phyloP scores from a whole-genome alignment of 2,329 filamentous ascomycete species.

The Pseudogymnoascus sp. region DNA sequence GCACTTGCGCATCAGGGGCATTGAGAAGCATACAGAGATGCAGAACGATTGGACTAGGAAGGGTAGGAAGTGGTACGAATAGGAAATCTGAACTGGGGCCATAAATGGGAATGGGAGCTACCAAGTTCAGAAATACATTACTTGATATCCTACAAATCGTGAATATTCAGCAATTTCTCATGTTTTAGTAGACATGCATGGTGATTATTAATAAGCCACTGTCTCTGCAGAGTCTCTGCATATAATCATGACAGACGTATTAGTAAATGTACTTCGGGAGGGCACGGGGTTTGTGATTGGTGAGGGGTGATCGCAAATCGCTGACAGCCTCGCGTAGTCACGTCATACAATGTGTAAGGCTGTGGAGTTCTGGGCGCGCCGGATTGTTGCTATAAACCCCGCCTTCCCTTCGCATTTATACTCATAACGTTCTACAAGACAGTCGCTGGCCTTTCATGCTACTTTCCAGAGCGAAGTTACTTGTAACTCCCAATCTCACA shows the following conservation, averaged over 20 bases:
- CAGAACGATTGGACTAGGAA: conserved; percentile 1
- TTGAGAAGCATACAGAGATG: conserved; percentile 5
- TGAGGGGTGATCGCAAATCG: neutral
- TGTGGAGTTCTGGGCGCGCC: neutral
- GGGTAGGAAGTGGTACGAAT: conserved; percentile 9
- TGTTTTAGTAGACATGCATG: neutral
- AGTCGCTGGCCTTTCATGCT: neutral
- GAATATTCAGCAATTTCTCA: neutral
- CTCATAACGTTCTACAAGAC: neutral
- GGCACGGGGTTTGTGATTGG: neutral
- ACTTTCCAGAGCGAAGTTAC: neutral
- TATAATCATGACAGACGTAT: conserved; percentile 6
- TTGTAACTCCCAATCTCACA: neutral
- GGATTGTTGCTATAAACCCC: neutral
- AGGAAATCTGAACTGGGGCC: neutral
- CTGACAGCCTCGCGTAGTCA: conserved; percentile 3
- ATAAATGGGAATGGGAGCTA: neutral
- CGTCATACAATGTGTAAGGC: conserved; percentile 7
- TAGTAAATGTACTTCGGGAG: neutral
- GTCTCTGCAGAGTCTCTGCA: neutral
- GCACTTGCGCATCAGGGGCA: conserved; percentile 3
- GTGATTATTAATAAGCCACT: neutral
- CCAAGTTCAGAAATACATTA: conserved; percentile 9
- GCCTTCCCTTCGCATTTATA: neutral
- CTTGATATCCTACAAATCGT: conserved; percentile 6